Conservation (phyloP, 139 green algal genomes). For the Mychonastes homosphaera region DNA sequence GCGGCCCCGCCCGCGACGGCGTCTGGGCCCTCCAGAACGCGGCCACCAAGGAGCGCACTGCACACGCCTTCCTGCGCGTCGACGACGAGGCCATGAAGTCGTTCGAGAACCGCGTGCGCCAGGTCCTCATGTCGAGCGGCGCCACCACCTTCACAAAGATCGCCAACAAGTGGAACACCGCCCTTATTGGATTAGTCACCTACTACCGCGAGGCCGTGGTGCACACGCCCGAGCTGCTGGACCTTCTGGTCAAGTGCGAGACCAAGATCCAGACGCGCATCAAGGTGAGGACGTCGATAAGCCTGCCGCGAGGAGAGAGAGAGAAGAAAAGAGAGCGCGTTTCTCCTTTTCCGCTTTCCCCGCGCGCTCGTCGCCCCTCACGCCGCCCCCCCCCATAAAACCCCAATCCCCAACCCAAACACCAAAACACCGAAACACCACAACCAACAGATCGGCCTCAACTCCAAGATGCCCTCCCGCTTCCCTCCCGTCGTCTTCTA, state of each 20-base stretch:
- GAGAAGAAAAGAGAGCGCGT: neutral
- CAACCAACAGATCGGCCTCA: constrained; percentile 98
- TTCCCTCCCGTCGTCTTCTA: constrained; percentile 99
- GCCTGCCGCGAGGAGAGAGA: neutral
- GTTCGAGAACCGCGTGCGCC: constrained; percentile 67
- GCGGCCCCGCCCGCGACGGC: constrained; percentile 87
- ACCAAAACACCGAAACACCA: neutral
- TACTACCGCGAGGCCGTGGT: constrained; percentile 83
- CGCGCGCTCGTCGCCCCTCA: neutral
- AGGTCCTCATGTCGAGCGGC: constrained; percentile 93
- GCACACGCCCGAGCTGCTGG: constrained; percentile 97
- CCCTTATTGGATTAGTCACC: constrained; percentile 96
- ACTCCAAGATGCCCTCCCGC: constrained; percentile 94
- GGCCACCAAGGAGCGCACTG: constrained; percentile 93
- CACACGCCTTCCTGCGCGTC: constrained; percentile 85
- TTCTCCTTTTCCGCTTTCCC: neutral
- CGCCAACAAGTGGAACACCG: constrained; percentile 99
- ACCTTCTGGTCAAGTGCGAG: constrained; percentile 99
- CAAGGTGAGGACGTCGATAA: constrained; percentile 10
- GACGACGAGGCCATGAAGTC: constrained; percentile 94
- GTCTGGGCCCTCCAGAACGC: constrained; percentile 98
- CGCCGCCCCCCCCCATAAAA: neutral
- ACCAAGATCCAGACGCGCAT: constrained; percentile 99
- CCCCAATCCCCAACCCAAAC: neutral
- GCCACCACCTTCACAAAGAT: constrained; percentile 99